Evolutionary conservation across 202 grass and related monocot genomes (phyloP).

Genomic region (Panicum virgatum): DNA sequence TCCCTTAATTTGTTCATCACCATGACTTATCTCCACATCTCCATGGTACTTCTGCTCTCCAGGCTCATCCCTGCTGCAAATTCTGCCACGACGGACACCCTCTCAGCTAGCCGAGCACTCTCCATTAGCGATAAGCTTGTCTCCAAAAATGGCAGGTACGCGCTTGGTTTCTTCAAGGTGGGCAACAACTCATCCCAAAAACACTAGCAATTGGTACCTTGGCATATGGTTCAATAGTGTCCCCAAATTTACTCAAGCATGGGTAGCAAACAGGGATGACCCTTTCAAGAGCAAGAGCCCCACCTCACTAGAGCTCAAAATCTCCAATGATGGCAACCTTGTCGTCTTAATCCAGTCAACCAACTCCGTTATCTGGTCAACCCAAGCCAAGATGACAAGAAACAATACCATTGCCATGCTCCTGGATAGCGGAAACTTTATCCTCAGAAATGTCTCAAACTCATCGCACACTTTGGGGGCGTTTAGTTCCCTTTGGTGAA

Average conservation of each 20-base stretch:
- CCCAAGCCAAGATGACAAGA: neutral
- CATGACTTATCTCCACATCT: neutral
- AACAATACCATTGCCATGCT: conserved; percentile 8
- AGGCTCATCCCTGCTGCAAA: neutral
- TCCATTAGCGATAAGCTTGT: conserved; percentile 21
- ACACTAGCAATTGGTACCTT: conserved; percentile 41
- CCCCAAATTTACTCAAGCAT: conserved; percentile 35
- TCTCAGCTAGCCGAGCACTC: conserved; percentile 25
- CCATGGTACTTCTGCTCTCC: neutral
- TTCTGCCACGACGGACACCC: conserved; percentile 22
- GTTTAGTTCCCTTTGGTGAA: too few species aligned
- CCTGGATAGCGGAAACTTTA: neutral
- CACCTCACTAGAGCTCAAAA: conserved; percentile 7
- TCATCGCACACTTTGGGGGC: neutral
- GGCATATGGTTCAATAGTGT: conserved; percentile 63
- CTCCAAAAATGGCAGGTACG: conserved; percentile 42
- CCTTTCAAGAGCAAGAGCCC: conserved; percentile 43
- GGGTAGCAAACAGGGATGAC: conserved; percentile 29
- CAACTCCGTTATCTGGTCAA: conserved; percentile 3
- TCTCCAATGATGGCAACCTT: conserved; percentile 47
- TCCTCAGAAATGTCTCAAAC: neutral
- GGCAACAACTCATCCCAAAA: too few species aligned
- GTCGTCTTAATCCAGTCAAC: neutral
- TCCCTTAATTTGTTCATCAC: too few species aligned
- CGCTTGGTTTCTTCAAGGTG: conserved; percentile 19